These are phyloP conservation scores for Lotmaria passim DNA, from an alignment of 208 protist species.

Conservation along the genomic window DNA sequence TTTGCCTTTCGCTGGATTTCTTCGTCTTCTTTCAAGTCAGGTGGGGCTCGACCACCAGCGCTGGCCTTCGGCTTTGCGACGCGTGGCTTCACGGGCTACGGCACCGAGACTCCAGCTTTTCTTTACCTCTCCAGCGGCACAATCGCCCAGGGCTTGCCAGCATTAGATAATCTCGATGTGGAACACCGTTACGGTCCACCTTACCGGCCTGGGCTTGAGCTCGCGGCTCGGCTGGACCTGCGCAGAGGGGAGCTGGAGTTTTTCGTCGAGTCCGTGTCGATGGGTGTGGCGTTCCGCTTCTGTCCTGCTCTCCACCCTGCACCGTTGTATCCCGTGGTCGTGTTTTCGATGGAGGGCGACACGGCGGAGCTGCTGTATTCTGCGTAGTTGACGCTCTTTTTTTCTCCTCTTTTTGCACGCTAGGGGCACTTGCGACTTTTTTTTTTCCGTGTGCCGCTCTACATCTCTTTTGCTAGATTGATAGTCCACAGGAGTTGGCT, in stretches of 20 bases:
- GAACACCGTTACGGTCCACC: slow-evolving; percentile 52
- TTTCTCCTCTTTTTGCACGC: no score
- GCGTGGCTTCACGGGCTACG: slow-evolving; percentile 33
- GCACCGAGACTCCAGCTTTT: slow-evolving; percentile 28
- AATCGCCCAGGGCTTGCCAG: slow-evolving; percentile 29
- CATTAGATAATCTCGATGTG: neutral
- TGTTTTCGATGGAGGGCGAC: slow-evolving; percentile 53
- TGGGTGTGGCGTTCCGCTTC: slow-evolving; percentile 71
- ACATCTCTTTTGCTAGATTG: no score
- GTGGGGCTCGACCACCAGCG: slow-evolving; percentile 4
- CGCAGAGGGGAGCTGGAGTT: slow-evolving; percentile 48
- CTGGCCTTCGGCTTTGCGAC: slow-evolving; percentile 34
- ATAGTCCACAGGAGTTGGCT: no score
- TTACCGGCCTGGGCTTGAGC: slow-evolving; percentile 43
- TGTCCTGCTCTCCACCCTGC: slow-evolving; percentile 39
- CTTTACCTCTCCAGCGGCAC: slow-evolving; percentile 62
- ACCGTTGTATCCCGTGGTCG: slow-evolving; percentile 63
- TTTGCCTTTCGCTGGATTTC: slow-evolving; percentile 39
- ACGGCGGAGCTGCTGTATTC: slow-evolving; percentile 48
- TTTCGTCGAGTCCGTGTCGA: slow-evolving; percentile 46
- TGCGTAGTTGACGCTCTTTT: neutral
- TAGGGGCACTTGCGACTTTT: no score
- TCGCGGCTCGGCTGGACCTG: slow-evolving; percentile 62
- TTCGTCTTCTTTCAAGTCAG: neutral
- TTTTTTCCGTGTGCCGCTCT: no score